These are phyloP conservation scores for Trichophaea hybrida DNA, from an alignment of 2,329 filamentous ascomycete species.

Conservation along the genomic window DNA sequence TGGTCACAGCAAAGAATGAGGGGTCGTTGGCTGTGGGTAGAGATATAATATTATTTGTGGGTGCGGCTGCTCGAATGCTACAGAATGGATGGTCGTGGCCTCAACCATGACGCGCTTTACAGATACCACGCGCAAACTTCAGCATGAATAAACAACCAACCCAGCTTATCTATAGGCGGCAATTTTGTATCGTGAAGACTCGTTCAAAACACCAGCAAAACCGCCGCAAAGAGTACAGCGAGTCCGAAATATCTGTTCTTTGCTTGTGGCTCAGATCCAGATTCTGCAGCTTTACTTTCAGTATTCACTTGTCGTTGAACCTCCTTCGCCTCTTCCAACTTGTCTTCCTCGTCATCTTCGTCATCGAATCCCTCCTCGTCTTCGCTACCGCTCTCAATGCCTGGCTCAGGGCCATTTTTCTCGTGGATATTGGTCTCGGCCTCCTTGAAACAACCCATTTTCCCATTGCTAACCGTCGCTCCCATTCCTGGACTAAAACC, in stretches of 20 bases:
- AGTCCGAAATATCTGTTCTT: not conserved
- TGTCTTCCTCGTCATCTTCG: not conserved
- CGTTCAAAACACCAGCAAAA: not conserved
- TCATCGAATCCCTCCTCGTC: not conserved
- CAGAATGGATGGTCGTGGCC: no score
- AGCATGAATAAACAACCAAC: no score
- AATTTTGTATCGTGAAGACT: no score
- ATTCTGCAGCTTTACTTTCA: not conserved
- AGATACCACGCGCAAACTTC: no score
- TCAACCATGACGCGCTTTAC: no score
- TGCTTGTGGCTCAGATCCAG: not conserved
- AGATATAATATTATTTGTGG: no score
- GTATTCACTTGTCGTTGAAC: not conserved
- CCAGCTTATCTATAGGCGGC: no score
- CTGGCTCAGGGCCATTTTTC: not conserved
- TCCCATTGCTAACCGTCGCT: not conserved
- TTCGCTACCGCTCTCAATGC: slow-evolving; percentile 5
- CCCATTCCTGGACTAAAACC: not conserved
- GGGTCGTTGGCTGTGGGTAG: no score
- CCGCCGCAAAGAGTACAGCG: not conserved
- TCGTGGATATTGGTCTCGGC: no score
- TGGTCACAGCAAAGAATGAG: no score
- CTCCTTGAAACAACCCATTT: no score
- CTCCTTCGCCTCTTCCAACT: not conserved
- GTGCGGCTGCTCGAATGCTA: no score